A percentile compares a stretch with the other conserved stretches of the same genome.
These are phyloP conservation scores for Catunica adiposa DNA, from an alignment of 2,329 filamentous ascomycete species.

Conservation along the genomic window DNA sequence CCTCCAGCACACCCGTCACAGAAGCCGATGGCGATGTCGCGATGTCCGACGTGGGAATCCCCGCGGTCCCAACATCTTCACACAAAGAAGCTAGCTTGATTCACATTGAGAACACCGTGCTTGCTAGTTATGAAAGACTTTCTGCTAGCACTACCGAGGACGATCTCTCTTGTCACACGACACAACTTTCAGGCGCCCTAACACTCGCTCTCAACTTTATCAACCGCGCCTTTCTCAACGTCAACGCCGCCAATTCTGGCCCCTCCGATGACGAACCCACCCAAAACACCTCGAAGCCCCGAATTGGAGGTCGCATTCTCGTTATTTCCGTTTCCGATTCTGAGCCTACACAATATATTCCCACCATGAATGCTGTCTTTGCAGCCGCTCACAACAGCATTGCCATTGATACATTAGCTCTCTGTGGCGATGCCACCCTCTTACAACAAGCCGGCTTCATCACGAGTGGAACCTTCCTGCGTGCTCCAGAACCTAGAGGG, in stretches of 20 bases:
- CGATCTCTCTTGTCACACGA: slow-evolving; percentile 58
- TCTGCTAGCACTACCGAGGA: slow-evolving; percentile 48
- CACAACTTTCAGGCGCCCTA: slow-evolving; percentile 78
- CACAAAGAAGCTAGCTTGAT: slow-evolving; percentile 94
- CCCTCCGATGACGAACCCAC: slow-evolving; percentile 29
- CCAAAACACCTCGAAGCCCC: slow-evolving; percentile 33
- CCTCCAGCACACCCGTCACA: slow-evolving; percentile 21
- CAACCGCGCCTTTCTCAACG: slow-evolving; percentile 59
- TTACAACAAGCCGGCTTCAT: slow-evolving; percentile 71
- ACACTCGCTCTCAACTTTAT: slow-evolving; percentile 82
- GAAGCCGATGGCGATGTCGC: slow-evolving; percentile 34
- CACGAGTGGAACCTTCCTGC: slow-evolving; percentile 40
- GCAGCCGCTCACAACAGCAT: slow-evolving; percentile 78
- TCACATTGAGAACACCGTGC: slow-evolving; percentile 65
- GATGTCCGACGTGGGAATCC: slow-evolving; percentile 35
- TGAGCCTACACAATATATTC: slow-evolving; percentile 84
- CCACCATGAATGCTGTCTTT: slow-evolving; percentile 97
- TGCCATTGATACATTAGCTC: slow-evolving; percentile 78
- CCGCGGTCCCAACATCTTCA: slow-evolving; percentile 26
- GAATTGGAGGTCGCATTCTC: slow-evolving; percentile 50
- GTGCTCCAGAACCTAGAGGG: slow-evolving; percentile 43
- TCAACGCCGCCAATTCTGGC: slow-evolving; percentile 27
- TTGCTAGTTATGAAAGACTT: slow-evolving; percentile 56
- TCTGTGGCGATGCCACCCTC: slow-evolving; percentile 76
- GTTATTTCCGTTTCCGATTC: slow-evolving; percentile 75